Evolutionary conservation across 2,329 filamentous ascomycete species (phyloP), one percentile per base, ranked within the genome.

Genomic region (Ophiobolus disseminans): DNA sequence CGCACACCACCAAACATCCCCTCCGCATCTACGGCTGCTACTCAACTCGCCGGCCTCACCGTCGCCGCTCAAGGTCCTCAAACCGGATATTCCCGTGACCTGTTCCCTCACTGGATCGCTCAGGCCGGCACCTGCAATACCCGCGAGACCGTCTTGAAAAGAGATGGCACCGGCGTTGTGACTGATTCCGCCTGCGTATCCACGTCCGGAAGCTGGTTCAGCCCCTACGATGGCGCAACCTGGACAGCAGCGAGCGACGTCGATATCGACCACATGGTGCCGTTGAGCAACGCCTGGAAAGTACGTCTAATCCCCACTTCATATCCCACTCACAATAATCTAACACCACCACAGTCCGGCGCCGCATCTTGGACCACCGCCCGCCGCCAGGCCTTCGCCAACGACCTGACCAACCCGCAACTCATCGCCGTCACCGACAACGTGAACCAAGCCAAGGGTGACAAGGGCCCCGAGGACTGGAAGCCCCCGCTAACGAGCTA

Each of bases 251-350:
- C 88, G 1, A 82, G 79, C 14, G 87, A 92, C 60, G 71, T 94
- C 1, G 89, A 93, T 60, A 93, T 94, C 50, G 90, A 94, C 70
- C 90, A 94, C 69, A 80, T 94, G 74, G 88, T 95, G 2, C 89
- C 90, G 1, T 71, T 95, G 52, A 86, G 87, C 67, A 90, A 92
- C 65, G 89, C 89, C 4, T 93, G 89, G 89, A 85, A 88, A 53
- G 83, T 86, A 58, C 63, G 78, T 40, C 37, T 19, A 9, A 20
- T 25, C 19, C 9, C 30, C 28, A n/a, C 4, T 13, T 25, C 21
- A 22, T 26, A 9, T 26, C 13, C 3, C 8, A 26, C 23, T 26
- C 23, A 26, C 16, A 10, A 26, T 7, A n/a, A 25, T 2, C 8
- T 3, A 9, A 28, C 5, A 9, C 25, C 39, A 30, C 22, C 30